phyloP scores from a whole-genome alignment of 176 grass and related monocot genomes.

The Echinochloa phyllopogon region DNA sequence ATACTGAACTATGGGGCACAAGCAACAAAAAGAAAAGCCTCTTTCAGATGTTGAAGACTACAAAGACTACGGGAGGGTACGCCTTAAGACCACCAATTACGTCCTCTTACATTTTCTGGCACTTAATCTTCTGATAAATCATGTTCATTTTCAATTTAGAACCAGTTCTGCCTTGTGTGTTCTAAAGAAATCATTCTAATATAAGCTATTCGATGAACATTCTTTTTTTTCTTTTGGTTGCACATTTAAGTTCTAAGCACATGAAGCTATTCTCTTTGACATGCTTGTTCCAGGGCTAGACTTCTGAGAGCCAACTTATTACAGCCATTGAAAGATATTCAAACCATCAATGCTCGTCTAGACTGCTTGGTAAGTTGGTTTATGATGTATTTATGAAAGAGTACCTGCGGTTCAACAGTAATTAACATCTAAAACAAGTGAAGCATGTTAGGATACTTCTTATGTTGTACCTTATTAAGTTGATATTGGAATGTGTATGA shows the following conservation, averaged over 20 bases:
- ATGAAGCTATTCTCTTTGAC: constrained; percentile 21
- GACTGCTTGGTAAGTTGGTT: constrained; percentile 83
- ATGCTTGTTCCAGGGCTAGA: constrained; percentile 72
- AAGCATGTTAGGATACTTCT: constrained; percentile 12
- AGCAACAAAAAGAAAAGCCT: constrained; percentile 97
- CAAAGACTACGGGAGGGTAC: constrained; percentile 96
- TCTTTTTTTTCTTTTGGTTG: constrained; percentile 9
- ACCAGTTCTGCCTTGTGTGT: background rate
- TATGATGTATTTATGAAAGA: constrained; percentile 25
- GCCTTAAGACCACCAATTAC: constrained; percentile 25
- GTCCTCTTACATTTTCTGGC: constrained; percentile 1
- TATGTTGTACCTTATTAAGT: background rate
- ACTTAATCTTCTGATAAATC: constrained; percentile 5
- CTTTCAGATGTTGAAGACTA: constrained; percentile 95
- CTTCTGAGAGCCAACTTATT: constrained; percentile 94
- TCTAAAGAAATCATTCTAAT: background rate
- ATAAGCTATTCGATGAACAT: background rate
- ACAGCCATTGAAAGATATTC: constrained; percentile 89
- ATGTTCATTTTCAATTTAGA: constrained; percentile 31
- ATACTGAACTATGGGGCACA: constrained; percentile 83
- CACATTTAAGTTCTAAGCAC: constrained; percentile 27
- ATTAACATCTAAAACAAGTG: constrained; percentile 1
- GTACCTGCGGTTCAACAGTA: constrained; percentile 6
- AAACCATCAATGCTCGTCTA: constrained; percentile 90
- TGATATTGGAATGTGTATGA: background rate